Base-by-base conservation (phyloP, 2,329 filamentous ascomycete genomes). In the Stagonosporopsis tanaceti region DNA sequence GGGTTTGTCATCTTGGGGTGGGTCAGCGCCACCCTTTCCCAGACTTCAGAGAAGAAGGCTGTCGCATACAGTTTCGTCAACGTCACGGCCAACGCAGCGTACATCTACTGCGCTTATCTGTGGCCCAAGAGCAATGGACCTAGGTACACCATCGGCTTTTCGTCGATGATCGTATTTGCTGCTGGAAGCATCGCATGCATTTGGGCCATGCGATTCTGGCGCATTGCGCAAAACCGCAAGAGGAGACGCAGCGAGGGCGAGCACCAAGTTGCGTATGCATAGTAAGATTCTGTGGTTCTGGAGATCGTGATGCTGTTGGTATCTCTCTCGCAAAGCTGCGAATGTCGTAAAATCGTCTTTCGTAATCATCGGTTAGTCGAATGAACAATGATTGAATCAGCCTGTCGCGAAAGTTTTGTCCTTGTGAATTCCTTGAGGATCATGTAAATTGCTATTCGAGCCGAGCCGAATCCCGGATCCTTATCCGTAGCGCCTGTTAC, bases 401-500 rank as follows among this genome's bases (percentile, higher is more conserved):
- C 8, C 8, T 27, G 5, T 27, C 2, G 25, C 25, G 25, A 27
- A 27, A 27, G 25, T 27, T 27, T 8, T 8, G 25, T 25, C 25
- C 30, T 12, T 12, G 17, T 32, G n/a, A 30, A 1, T 8, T 17
- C 6, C 35, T 3, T 50, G 38, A 38, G 14, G 15, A 27, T 20
- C 20, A 20, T 20, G 20, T 20, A 20, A 20, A 20, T 20, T 20
- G 20, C 3, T 20, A 3, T 20, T 20, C 20, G 20, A 20, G 20
- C 32, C 28, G 30, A 20, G 24, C 24, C 37, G 41, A 35, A 11
- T 24, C 30, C 17, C 44, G 44, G 44, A 24, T 34, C 17, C 30
- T 53, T 22, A 42, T 42, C 37, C 51, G 51, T 53, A 47, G 44
- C 44, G 38, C 30, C 28, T 11, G 37, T 11, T 6, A n/a, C 22